Evolutionary conservation across 2,329 filamentous ascomycete species (phyloP).

Genomic region (Xylaria sp.): DNA sequence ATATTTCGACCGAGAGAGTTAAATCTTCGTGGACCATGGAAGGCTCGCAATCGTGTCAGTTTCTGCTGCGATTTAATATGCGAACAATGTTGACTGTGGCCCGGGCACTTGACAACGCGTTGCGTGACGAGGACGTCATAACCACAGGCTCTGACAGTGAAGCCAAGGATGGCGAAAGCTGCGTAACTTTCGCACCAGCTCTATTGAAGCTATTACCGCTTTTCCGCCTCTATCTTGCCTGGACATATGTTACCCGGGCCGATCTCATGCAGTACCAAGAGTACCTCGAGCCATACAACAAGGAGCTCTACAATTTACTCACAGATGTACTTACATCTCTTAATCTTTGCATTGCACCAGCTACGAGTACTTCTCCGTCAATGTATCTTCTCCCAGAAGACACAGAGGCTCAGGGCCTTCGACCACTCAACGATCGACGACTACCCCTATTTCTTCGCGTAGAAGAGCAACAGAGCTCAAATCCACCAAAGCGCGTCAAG

Average conservation of each 20-base stretch:
- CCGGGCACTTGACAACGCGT: conserved; percentile 62
- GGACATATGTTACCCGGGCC: conserved; percentile 44
- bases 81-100: conserved; percentile 70
- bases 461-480: conserved; percentile 17
- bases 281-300: conserved; percentile 41
- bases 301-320: conserved; percentile 43
- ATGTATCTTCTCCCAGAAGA: conserved; percentile 51
- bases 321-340: conserved; percentile 45
- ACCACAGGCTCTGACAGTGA: conserved; percentile 23
- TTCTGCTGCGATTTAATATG: conserved; percentile 71
- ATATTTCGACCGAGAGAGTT: conserved; percentile 59
- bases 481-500: conserved; percentile 34
- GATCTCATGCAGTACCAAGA: conserved; percentile 44
- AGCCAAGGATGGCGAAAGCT: conserved; percentile 21
- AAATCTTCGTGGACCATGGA: conserved; percentile 45
- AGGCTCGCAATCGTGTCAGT: conserved; percentile 50
- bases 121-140: conserved; percentile 46
- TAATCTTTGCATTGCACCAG: conserved; percentile 39
- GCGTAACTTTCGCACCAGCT: conserved; percentile 34
- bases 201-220: conserved; percentile 45
- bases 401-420: conserved; percentile 30
- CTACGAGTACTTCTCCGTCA: conserved; percentile 34
- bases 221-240: conserved; percentile 49
- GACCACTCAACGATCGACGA: conserved; percentile 24
- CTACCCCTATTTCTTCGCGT: conserved; percentile 29